Evolutionary conservation across 2,329 filamentous ascomycete genomes (phyloP), one percentile per base, ranked within the genome.

Genomic region (Pseudogymnoascus destructans): DNA sequence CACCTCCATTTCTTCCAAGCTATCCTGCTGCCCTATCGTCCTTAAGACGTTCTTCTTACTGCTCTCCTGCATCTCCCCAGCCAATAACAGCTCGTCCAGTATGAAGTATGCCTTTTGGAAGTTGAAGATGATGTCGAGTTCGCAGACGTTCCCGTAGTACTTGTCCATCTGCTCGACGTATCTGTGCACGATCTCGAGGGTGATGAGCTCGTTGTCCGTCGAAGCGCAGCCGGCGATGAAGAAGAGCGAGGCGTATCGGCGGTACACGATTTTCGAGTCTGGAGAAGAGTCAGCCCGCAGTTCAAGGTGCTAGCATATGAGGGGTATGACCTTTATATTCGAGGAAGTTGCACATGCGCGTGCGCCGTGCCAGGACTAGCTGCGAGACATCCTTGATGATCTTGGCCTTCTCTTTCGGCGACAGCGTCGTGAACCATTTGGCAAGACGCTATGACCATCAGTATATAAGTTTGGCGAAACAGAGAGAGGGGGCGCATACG

Each of bases 161-260:
- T 98, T 98, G 79, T 98, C 93, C 93, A 98, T 98, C 75, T 98
- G 93, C 74, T 98, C 93, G 70, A 98, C 93, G 72, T 98, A 98
- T 74, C 93, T 89, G 73, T 98, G 93, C 68, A 98, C 95, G 70
- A 98, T 90, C 73, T 98, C 93, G 70, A 98, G 89, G 21, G 89
- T 95, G 72, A 97, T 96, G 70, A 98, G 78, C 72, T 98, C 93
- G 74, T 98, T 98, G 74, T 98, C 93, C 63, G 89, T 90, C n/a
- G 91, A 91, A 58, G 90, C 86, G 76, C 90, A 95, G 67, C 93
- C 93, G 68, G 92, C 91, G 72, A 98, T 98, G 79, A 98, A 98
- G 79, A 97, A 98, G 62, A 98, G 85, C 60, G 93, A 97, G 62
- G 93, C 93, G 74, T 98, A 98, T 72, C 93, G 89, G 68, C 93